Percentiles rank a stretch among this genome's conserved stretches.
Evolutionary conservation across 345 rosid species (phyloP).

Genomic region (Boechera divaricarpa): DNA sequence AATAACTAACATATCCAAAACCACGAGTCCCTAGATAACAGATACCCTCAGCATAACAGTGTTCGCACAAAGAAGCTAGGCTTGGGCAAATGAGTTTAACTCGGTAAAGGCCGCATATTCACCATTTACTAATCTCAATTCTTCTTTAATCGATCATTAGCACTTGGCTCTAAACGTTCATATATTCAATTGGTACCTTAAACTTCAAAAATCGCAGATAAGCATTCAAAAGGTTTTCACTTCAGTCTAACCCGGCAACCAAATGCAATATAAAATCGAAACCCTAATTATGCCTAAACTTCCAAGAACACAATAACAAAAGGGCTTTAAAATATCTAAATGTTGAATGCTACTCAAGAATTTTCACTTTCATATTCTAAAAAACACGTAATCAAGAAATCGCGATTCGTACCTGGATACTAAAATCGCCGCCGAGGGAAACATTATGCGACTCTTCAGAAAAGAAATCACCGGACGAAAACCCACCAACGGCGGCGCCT

Average conservation of each 20-base stretch:
- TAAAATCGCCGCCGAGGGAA: conserved; percentile 91
- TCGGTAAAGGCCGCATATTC: background rate
- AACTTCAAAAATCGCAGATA: background rate
- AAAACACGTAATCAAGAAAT: background rate
- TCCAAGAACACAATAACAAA: background rate
- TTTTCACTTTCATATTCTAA: background rate
- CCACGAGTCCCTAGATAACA: conserved; percentile 15
- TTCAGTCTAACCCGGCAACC: conserved; percentile 4
- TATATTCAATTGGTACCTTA: background rate
- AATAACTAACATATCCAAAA: conserved; percentile 10
- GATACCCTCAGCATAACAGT: background rate
- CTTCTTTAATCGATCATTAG: background rate
- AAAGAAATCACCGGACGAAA: conserved; percentile 69
- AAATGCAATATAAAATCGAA: background rate
- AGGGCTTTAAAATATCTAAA: background rate
- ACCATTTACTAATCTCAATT: conserved; percentile 22
- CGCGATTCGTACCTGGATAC: conserved; percentile 73
- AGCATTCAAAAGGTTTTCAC: background rate
- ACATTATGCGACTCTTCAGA: conserved; percentile 92
- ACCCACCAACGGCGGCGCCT: conserved; percentile 43
- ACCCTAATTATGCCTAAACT: conserved; percentile 31
- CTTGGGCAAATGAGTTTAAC: background rate
- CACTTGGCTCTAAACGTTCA: conserved; percentile 12
- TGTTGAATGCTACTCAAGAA: background rate
- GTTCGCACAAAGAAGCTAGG: conserved; percentile 14